These are phyloP conservation scores for Stemphylium vesicarium DNA, from an alignment of 2,329 filamentous ascomycete species.

Conservation along the genomic window DNA sequence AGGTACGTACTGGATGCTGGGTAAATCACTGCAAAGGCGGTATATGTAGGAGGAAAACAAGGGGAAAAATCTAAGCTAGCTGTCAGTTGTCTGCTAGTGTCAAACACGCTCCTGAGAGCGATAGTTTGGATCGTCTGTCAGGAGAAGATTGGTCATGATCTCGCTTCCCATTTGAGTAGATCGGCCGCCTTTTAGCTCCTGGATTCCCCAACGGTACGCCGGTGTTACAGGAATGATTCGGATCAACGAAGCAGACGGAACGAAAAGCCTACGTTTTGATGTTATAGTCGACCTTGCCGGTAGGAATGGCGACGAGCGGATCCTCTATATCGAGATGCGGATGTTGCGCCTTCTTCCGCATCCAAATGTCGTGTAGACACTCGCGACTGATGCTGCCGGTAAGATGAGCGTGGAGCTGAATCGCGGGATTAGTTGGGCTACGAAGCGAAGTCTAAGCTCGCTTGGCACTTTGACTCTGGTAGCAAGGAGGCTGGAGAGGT, in stretches of 20 bases:
- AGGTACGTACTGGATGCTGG: slow-evolving; percentile 65
- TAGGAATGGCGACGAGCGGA: slow-evolving; percentile 71
- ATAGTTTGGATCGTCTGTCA: not conserved
- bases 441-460: slow-evolving; percentile 35
- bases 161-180: not conserved
- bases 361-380: slow-evolving; percentile 78
- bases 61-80: slow-evolving; percentile 67
- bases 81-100: slow-evolving; percentile 22
- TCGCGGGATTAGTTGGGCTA: slow-evolving; percentile 34
- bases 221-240: slow-evolving; percentile 5
- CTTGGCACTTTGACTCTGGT: slow-evolving; percentile 20
- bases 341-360: slow-evolving; percentile 59
- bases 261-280: slow-evolving; percentile 64
- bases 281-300: slow-evolving; percentile 74
- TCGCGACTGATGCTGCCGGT: slow-evolving; percentile 77
- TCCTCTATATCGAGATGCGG: slow-evolving; percentile 66
- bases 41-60: slow-evolving; percentile 83
- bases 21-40: slow-evolving; percentile 69
- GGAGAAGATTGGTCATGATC: not conserved
- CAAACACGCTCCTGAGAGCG: too few relatives aligned
- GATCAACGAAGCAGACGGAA: slow-evolving; percentile 10
- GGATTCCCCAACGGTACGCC: not conserved
- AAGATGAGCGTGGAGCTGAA: slow-evolving; percentile 78
- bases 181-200: too few relatives aligned
- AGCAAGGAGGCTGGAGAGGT: slow-evolving; percentile 28